A percentile compares a stretch with the other conserved stretches of the same genome.
Conservation (phyloP, 495 filamentous ascomycete genomes). For the Bathelium albidoporum region DNA sequence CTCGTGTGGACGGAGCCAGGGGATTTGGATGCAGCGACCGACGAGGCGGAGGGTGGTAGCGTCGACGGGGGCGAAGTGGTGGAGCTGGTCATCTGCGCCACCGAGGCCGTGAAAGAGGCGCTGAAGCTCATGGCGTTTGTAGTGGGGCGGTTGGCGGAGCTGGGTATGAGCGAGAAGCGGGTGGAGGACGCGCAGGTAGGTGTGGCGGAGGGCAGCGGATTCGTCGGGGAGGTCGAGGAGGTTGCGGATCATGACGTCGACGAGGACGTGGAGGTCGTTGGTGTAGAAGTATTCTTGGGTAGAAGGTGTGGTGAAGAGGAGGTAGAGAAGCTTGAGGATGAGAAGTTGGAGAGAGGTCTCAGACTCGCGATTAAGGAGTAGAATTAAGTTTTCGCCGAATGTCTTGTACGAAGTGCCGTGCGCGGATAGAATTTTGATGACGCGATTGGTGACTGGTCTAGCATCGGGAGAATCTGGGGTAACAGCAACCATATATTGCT, state of each 20-base stretch:
- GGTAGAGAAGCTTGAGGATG: conserved; percentile 88
- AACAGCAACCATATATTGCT: conserved; percentile 88
- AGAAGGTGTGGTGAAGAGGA: conserved; percentile 80
- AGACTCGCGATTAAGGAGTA: conserved; percentile 85
- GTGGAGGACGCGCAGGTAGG: conserved; percentile 93
- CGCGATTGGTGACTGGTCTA: conserved; percentile 70
- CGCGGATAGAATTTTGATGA: conserved; percentile 77
- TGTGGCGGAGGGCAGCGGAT: conserved; percentile 64
- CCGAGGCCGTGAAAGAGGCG: conserved; percentile 60
- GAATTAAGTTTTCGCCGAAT: conserved; percentile 95
- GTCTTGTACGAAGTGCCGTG: conserved; percentile 76
- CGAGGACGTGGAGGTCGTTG: conserved; percentile 86
- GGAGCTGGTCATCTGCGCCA: conserved; percentile 31
- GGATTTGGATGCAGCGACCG: conserved; percentile 67
- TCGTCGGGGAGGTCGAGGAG: conserved; percentile 60
- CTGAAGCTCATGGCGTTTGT: conserved; percentile 81
- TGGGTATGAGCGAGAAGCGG: conserved; percentile 87
- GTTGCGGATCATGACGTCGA: conserved; percentile 94
- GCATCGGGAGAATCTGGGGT: conserved; percentile 37
- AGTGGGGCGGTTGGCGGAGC: conserved; percentile 65
- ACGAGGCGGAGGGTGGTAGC: conserved; percentile 81
- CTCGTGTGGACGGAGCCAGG: conserved; percentile 52
- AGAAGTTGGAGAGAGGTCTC: conserved; percentile 88
- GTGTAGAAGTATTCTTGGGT: conserved; percentile 98
- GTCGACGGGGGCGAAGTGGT: conserved; percentile 87